Evolutionary conservation across 2,329 filamentous ascomycete genomes (phyloP).

Genomic region (Blumeria graminis): DNA sequence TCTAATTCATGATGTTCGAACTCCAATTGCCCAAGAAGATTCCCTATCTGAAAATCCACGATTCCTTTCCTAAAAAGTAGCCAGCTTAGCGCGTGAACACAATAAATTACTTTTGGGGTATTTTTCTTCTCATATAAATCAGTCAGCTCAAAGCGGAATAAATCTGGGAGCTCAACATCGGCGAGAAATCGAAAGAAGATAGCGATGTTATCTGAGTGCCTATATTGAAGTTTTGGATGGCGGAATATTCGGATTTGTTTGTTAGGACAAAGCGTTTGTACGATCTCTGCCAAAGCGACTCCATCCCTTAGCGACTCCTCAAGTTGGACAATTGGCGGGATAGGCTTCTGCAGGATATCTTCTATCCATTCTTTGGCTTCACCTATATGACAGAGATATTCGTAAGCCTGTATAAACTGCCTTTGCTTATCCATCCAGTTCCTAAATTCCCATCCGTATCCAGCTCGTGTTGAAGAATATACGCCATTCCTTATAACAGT

Average conservation of each 20-base stretch:
- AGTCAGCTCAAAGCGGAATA: constrained; percentile 92
- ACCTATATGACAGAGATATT: constrained; percentile 95
- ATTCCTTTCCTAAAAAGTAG: constrained; percentile 88
- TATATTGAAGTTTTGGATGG: constrained; percentile 64
- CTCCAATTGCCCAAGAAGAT: constrained; percentile 83
- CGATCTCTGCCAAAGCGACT: constrained; percentile 81
- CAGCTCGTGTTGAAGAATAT: constrained; percentile 22
- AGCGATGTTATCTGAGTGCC: constrained; percentile 94
- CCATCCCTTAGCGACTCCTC: constrained; percentile 85
- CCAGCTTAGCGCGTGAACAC: constrained; percentile 92
- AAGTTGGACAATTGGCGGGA: constrained; percentile 79
- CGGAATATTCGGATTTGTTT: constrained; percentile 63
- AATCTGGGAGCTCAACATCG: constrained; percentile 74
- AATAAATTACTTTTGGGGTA: constrained; percentile 97
- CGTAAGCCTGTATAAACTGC: constrained; percentile 88
- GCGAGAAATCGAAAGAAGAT: constrained; percentile 87
- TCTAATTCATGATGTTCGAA: constrained; percentile 97
- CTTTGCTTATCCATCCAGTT: constrained; percentile 99
- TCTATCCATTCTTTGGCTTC: constrained; percentile 99
- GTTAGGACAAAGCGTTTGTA: constrained; percentile 65
- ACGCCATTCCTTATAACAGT: constrained; percentile 18
- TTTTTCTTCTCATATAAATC: constrained; percentile 99
- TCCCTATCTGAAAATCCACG: constrained; percentile 86
- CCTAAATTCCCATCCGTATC: constrained; percentile 52
- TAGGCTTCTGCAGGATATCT: constrained; percentile 58